These are phyloP conservation scores for Albugo candida DNA, from an alignment of 352 stramenopile genomes.

Conservation along the genomic window DNA sequence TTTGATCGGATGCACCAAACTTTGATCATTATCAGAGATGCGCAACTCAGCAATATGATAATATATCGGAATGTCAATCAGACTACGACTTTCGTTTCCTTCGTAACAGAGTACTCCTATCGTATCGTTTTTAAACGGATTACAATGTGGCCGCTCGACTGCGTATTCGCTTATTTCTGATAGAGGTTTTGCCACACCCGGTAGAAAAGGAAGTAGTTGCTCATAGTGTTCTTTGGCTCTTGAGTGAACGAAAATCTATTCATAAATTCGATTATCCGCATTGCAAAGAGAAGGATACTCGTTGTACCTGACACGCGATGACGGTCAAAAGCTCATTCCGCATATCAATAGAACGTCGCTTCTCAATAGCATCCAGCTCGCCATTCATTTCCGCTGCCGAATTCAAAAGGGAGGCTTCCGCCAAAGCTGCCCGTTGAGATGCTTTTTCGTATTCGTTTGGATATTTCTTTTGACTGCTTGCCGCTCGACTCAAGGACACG, in stretches of 20 bases:
- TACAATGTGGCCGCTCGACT: slow-evolving; percentile 17
- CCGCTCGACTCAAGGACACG: slow-evolving; percentile 6
- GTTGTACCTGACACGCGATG: slow-evolving; percentile 33
- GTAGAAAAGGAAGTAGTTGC: slow-evolving; percentile 48
- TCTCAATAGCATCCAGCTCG: slow-evolving; percentile 40
- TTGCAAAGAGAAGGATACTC: not conserved
- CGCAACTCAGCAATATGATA: slow-evolving; percentile 3
- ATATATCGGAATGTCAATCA: slow-evolving; percentile 28
- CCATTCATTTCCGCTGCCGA: slow-evolving; percentile 42
- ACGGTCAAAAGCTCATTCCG: slow-evolving; percentile 65
- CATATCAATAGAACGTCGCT: slow-evolving; percentile 34
- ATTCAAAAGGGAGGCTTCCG: slow-evolving; percentile 22
- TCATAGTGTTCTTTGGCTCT: slow-evolving; percentile 46
- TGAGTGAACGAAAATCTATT: slow-evolving; percentile 37
- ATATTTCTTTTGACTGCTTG: slow-evolving; percentile 34
- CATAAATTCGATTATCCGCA: too few relatives aligned
- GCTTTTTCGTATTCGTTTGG: slow-evolving; percentile 47
- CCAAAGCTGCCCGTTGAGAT: slow-evolving; percentile 27
- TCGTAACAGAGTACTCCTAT: slow-evolving; percentile 43
- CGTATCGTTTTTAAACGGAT: slow-evolving; percentile 19
- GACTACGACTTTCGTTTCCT: slow-evolving; percentile 18
- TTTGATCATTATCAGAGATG: too few relatives aligned
- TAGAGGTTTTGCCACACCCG: slow-evolving; percentile 35
- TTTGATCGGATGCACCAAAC: slow-evolving; percentile 27
- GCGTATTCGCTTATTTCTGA: slow-evolving; percentile 35